Base-by-base conservation (phyloP, 1,139 yeast genomes). In the Magnusiomyces fungicola region DNA sequence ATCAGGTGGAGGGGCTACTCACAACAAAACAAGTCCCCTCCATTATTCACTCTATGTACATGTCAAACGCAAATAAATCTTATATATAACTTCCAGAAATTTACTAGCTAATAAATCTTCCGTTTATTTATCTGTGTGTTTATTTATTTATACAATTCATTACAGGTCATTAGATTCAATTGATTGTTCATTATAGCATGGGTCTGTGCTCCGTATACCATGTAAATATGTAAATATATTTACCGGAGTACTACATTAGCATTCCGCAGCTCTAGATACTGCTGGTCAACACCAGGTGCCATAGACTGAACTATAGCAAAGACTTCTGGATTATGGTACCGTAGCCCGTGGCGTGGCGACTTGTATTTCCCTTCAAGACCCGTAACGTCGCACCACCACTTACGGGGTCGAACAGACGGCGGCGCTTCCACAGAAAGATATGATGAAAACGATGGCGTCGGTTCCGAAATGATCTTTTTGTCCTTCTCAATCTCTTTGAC, bases 211-310 rank as follows among this genome's bases (percentile, higher is more conserved):
- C n/a, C n/a, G n/a, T n/a, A n/a, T n/a, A n/a, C n/a, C n/a, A n/a
- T n/a, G n/a, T n/a, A n/a, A n/a, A n/a, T n/a, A n/a, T n/a, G n/a
- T n/a, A 27, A 27, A 7, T 27, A 12, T 24, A 3, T 37, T 61
- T 61, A 81, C 55, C 78, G 82, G 63, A 90, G 73, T 7, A 90
- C 79, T 22, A 90, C 90, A 63, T 89, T 85, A 38, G 96, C 97
- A 44, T 88, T 89, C 58, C 98, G 75, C 55, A 92, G 71, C 58
- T 86, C 85, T 62, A 92, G 72, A 64, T 89, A 92, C 65, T 88
- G 95, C 67, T 92, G 97, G 67, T 92, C 97, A 19, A 85, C 87
- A 25, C 97, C 96, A 1, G 95, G 85, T 1, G 90, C 83, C 80
- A 92, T 79, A 54, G 80, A 79, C 63, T 81, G 81, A 53, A 85